Percentiles rank a stretch among this genome's conserved stretches.
Evolutionary conservation across 495 filamentous ascomycete genomes (phyloP).

Genomic region (Penicillium nucicola): DNA sequence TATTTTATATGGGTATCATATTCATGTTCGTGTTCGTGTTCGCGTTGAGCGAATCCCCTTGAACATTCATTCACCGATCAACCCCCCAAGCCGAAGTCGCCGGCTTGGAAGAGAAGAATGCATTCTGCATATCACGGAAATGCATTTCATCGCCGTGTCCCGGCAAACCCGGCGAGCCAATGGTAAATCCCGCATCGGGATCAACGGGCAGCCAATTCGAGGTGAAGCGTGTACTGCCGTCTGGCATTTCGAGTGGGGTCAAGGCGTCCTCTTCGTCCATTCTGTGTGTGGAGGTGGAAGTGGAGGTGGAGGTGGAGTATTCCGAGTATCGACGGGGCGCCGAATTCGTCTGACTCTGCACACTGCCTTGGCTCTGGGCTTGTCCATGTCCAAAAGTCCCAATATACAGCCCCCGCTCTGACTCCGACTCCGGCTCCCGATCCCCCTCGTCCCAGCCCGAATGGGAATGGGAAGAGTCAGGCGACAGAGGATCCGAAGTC

Average conservation of each 20-base stretch:
- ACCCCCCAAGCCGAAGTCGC: background rate
- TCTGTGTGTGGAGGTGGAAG: background rate
- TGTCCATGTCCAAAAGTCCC: no score
- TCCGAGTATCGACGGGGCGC: background rate
- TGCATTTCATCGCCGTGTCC: background rate
- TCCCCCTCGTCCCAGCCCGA: conserved; percentile 24
- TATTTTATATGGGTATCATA: no score
- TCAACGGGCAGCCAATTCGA: conserved; percentile 41
- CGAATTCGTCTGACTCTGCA: no score
- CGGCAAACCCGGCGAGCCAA: conserved; percentile 4
- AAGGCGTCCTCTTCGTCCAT: conserved; percentile 13
- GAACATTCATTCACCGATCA: background rate
- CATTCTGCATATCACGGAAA: background rate
- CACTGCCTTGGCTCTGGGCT: no score
- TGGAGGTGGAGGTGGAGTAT: background rate
- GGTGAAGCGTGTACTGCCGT: conserved; percentile 32
- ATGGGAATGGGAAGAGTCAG: conserved; percentile 19
- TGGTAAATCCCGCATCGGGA: conserved; percentile 33
- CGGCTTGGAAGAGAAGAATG: background rate
- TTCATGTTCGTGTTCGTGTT: no score
- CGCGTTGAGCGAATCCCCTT: no score
- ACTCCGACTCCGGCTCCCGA: conserved; percentile 9
- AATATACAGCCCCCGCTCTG: conserved; percentile 5
- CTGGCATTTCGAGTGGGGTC: conserved; percentile 38
- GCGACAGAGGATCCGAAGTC: conserved; percentile 22